Evolutionary conservation across 163 green algal genomes (phyloP), one percentile per base, ranked within the genome.

Genomic region (Chlamydomonas reinhardtii): DNA sequence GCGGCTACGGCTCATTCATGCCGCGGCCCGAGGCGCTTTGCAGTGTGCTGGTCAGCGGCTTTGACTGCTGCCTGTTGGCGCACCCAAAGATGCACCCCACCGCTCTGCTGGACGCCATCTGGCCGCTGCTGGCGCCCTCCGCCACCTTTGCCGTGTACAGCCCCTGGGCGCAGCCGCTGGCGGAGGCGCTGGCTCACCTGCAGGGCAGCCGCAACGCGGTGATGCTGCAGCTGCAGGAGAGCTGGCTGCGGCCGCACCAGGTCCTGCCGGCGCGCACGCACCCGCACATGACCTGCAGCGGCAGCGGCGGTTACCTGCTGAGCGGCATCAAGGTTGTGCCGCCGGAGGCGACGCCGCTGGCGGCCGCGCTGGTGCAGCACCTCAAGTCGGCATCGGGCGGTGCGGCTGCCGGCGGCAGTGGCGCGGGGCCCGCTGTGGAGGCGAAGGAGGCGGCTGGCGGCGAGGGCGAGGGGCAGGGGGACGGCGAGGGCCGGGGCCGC

Each of bases 101-200:
- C 4, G 88, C 89, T 27, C 62, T 94, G 17, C 65, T 98, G 78
- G 65, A 77, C 16, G 66, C 74, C 25, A 62, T 97, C 48, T 83
- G 96, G 89, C 95, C 95, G 4, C 86, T 98, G 84, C 92, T 98
- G 83, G 87, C 90, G 24, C 94, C 96, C 19, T 96, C 92, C 14
- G 92, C 94, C n/a, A 69, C 90, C 19, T 97, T 98, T 86, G 94
- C 92, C 17, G 83, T 96, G 24, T 96, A 89, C 88, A 92, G 88
- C 90, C 94, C n/a, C 87, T 97, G 32, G 93, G 85, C 72, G 34
- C 82, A 87, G 73, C 82, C 82, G 11, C 72, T 87, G 71, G 82
- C 71, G 37, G 82, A 87, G 61, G 72, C 82, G 35, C 35, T 87
- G 61, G 39, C 82, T 17, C 72, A 82, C 61, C 86, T 96, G 84